Base-by-base conservation (phyloP, 2,329 filamentous ascomycete genomes). In the Aspergillus amoenus region DNA sequence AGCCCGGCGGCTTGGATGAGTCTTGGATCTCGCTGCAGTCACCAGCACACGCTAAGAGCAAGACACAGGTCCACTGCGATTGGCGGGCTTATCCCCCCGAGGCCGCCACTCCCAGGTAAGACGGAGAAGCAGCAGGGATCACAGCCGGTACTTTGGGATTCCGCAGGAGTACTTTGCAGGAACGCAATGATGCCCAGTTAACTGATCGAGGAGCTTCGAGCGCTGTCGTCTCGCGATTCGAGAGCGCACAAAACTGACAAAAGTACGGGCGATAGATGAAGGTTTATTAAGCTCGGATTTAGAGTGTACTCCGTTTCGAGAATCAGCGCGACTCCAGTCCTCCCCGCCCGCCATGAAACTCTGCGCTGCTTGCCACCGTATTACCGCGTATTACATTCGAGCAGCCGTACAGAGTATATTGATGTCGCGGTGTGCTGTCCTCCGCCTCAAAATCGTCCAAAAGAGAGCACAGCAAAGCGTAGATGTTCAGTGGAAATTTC, bases 351-450 rank as follows among this genome's bases (percentile, higher is more conserved):
- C 40, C 27, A 37, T 37, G 37, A 53, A 57, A 57, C 24, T 48
- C 22, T 57, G 32, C 34, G 49, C 21, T 46, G 37, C 47, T 50
- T 42, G 44, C 46, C 46, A 18, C 30, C 5, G 56, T 58, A 58
- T 58, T 45, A 22, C 50, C 3, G 27, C 8, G 30, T 27, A 18
- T 30, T 45, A 15, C 18, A 37, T 7, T 15, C 27, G 4, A 30
- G 9, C 27, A 30, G 11, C 13, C 39, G n/a, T 45, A 24, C 22
- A 42, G 18, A 42, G 40, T 22, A 44, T 37, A 47, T 34, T 47
- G 32, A 39, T 24, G 18, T 30, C 40, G 17, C n/a, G 40, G 18
- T 42, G 9, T 17, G 12, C 34, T 37, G 34, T 37, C 34, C 34
- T 37, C 34, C 34, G 34, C 34, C 34, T n/a, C 6, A 7, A 37